Base-by-base conservation (phyloP, 257 asterid genomes). In the Verbascum thapsus region DNA sequence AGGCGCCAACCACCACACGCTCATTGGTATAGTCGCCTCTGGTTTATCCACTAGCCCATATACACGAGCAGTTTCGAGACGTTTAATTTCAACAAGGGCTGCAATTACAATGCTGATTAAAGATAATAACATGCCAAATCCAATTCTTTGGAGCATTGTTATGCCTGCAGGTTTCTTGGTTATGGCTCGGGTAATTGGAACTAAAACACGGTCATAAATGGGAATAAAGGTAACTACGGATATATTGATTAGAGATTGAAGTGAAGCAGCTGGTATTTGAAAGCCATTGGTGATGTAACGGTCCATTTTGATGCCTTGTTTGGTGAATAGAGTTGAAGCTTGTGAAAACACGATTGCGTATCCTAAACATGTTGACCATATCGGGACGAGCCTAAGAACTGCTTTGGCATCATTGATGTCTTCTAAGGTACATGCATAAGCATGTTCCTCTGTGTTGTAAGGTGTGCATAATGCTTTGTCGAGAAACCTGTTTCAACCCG, bases 1-100 rank as follows among this genome's bases (percentile, higher is more conserved):
- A 5, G 85, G 94, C 3, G 72, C 76, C 54, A 85, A 53, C 95
- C 95, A 88, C 83, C 88, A 83, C 45, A 84, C 75, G 18, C 88
- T 80, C 88, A 88, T 77, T 6, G 88, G 94, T 3, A 85, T 72
- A 0, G 73, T 71, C 2, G 69, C 78, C 23, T 69, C 59, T 6
- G 90, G 88, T 42, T 22, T 15, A 50, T 80, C 84, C 42, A 76
- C 56, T 10, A 81, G 66, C n/a, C 83, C 85, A 15, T 73, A 20
- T 26, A 70, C 75, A 30, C 8, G 13, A 3, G 91, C 95, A 34
- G 66, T 66, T 63, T 52, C 53, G 1, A 80, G 87, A 23, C 88
- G 83, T 60, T 54, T 73, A 39, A 39, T 73, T 75, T 85, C 92
- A 3, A 78, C 68, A 16, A 88, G 52, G 40, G 92, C 92, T 9